These are phyloP conservation scores for Fraxinus anomala DNA, from an alignment of 257 asterid genomes.

Conservation along the genomic window DNA sequence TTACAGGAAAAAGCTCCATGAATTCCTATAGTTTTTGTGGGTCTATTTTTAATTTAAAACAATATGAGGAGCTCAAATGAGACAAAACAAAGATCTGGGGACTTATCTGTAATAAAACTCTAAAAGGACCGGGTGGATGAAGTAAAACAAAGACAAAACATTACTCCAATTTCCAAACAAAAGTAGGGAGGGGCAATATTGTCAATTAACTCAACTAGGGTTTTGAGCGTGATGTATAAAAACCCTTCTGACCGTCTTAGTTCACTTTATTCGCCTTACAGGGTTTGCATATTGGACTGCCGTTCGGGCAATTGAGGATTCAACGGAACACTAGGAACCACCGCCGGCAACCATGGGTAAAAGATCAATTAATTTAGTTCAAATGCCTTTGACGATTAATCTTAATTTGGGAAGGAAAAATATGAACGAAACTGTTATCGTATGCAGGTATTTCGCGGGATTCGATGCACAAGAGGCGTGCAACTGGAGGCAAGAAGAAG, in stretches of 20 bases:
- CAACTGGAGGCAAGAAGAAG: conserved; percentile 85
- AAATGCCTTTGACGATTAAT: background rate
- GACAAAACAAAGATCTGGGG: background rate
- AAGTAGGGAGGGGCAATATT: background rate
- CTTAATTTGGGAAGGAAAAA: background rate
- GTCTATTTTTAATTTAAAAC: background rate
- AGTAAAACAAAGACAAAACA: background rate
- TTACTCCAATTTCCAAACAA: background rate
- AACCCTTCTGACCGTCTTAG: background rate
- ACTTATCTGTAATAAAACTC: background rate
- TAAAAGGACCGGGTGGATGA: background rate
- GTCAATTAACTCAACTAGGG: background rate
- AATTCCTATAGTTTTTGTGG: background rate
- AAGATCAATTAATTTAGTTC: background rate
- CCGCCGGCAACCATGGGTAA: conserved; percentile 37
- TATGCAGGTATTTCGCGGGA: conserved; percentile 75
- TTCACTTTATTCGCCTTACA: background rate
- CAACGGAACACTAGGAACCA: conserved; percentile 27
- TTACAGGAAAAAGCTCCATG: background rate
- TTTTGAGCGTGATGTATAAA: background rate
- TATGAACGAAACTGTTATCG: conserved; percentile 8
- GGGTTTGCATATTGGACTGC: background rate
- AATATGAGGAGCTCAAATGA: too few relatives aligned
- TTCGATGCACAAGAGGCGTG: conserved; percentile 91
- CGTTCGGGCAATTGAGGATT: conserved; percentile 1